Percentiles rank a stretch among this genome's conserved stretches.
phyloP scores from a whole-genome alignment of 768 basidiomycete species.

The Naganishia randhawae region DNA sequence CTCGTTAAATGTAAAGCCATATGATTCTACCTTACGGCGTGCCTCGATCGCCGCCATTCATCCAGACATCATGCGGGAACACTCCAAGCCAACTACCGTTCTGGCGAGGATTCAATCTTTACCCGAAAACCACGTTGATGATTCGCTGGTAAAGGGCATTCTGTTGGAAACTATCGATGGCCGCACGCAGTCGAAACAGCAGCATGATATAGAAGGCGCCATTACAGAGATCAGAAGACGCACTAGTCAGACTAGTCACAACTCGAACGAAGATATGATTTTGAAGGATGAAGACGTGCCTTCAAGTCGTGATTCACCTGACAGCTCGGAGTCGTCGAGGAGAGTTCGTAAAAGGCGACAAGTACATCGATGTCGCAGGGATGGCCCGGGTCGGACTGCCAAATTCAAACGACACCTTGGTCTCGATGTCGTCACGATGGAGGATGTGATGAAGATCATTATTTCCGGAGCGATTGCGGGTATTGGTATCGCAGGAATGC shows the following conservation, averaged over 20 bases:
- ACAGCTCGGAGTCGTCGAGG: background rate
- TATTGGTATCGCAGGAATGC: slow-evolving; percentile 50
- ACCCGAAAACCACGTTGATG: slow-evolving; percentile 18
- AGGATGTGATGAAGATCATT: slow-evolving; percentile 47
- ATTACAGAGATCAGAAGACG: background rate
- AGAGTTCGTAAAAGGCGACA: background rate
- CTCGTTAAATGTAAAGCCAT: background rate
- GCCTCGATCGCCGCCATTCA: slow-evolving; percentile 1
- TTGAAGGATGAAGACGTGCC: background rate
- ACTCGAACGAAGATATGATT: background rate
- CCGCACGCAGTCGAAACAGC: background rate
- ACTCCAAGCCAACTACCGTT: slow-evolving; percentile 4
- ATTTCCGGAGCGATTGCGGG: slow-evolving; percentile 48
- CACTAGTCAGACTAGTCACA: background rate
- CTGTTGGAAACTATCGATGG: background rate
- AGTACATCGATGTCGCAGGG: no score
- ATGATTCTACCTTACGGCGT: background rate
- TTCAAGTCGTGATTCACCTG: background rate
- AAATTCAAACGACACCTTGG: slow-evolving; percentile 36
- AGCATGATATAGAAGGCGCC: background rate
- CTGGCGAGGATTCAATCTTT: slow-evolving; percentile 42
- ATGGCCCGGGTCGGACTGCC: background rate
- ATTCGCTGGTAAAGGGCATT: background rate
- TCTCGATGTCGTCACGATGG: slow-evolving; percentile 45
- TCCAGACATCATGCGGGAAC: slow-evolving; percentile 18